Percentiles rank a stretch among this genome's conserved stretches.
Evolutionary conservation across 1,139 yeast species (phyloP).

Genomic region (Starmera stellimalicola): DNA sequence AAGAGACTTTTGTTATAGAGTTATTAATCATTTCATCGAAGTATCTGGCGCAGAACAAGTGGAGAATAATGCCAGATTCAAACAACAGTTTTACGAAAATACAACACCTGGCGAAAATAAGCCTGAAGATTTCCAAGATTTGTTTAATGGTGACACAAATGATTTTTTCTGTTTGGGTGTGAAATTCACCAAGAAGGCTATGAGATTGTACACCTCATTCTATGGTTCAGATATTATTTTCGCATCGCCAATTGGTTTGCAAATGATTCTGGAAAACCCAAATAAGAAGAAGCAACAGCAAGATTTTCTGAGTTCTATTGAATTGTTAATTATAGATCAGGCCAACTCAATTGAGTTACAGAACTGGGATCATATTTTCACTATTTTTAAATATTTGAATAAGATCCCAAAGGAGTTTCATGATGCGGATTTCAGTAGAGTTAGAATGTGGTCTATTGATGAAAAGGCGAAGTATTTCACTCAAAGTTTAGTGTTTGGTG

Average conservation of each 20-base stretch:
- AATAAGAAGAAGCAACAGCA: constrained; percentile 45
- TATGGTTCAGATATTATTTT: constrained; percentile 78
- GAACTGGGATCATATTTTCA: constrained; percentile 77
- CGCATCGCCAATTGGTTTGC: constrained; percentile 88
- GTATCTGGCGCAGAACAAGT: constrained; percentile 64
- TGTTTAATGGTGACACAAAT: constrained; percentile 83
- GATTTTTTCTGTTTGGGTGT: constrained; percentile 88
- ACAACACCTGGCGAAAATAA: constrained; percentile 43
- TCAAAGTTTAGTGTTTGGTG: constrained; percentile 70
- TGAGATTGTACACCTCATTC: constrained; percentile 77
- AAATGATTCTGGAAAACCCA: constrained; percentile 54
- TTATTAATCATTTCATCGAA: constrained; percentile 53
- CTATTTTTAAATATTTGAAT: constrained; percentile 63
- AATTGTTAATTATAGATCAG: constrained; percentile 68
- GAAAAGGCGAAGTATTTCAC: constrained; percentile 69
- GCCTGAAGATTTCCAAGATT: constrained; percentile 73
- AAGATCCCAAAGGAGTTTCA: constrained; percentile 63
- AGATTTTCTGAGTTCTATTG: constrained; percentile 86
- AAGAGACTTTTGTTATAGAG: constrained; percentile 63
- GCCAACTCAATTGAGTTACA: constrained; percentile 88
- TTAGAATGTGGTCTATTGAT: constrained; percentile 87
- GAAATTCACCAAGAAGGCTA: constrained; percentile 79
- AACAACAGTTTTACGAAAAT: constrained; percentile 53
- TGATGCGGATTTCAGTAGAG: constrained; percentile 86
- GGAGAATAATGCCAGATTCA: constrained; percentile 74